phyloP scores from a whole-genome alignment of 2,329 filamentous ascomycete species.

The Clarireedia monteithiana region DNA sequence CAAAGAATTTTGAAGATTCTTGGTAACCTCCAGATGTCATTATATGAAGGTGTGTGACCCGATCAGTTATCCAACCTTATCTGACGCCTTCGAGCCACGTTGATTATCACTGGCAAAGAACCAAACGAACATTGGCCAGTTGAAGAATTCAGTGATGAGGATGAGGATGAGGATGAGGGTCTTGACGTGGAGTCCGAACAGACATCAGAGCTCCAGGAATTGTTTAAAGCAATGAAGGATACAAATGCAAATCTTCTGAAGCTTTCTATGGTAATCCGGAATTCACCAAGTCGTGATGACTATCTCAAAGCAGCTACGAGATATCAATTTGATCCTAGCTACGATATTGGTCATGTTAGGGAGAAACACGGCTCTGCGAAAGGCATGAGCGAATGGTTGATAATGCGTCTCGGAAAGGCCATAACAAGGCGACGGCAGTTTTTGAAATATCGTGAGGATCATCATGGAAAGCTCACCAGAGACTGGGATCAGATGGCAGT shows the following conservation, averaged over 20 bases:
- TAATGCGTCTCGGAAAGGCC: slow-evolving; percentile 24
- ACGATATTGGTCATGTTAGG: slow-evolving; percentile 20
- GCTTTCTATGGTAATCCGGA: slow-evolving; percentile 21
- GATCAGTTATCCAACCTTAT: background rate
- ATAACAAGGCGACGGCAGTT: slow-evolving; percentile 28
- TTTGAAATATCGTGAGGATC: slow-evolving; percentile 27
- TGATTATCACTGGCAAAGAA: slow-evolving; percentile 15
- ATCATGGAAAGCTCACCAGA: slow-evolving; percentile 18
- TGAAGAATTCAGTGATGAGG: slow-evolving; percentile 13
- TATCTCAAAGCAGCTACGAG: slow-evolving; percentile 22
- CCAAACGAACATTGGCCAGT: slow-evolving; percentile 17
- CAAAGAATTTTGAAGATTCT: slow-evolving; percentile 17
- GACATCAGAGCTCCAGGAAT: slow-evolving; percentile 20
- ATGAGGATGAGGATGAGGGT: slow-evolving; percentile 5
- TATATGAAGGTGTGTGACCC: slow-evolving; percentile 12
- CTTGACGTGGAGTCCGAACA: background rate
- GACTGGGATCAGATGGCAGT: slow-evolving; percentile 11
- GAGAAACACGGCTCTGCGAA: slow-evolving; percentile 18
- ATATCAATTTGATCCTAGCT: slow-evolving; percentile 11
- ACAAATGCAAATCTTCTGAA: slow-evolving; percentile 20
- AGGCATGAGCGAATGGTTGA: slow-evolving; percentile 16
- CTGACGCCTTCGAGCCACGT: slow-evolving; percentile 6
- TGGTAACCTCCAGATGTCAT: slow-evolving; percentile 15
- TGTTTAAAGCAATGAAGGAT: slow-evolving; percentile 16
- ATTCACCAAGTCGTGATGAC: slow-evolving; percentile 19